phyloP scores from a whole-genome alignment of 1,139 yeast genomes.

The Geotrichum macrosporum region DNA sequence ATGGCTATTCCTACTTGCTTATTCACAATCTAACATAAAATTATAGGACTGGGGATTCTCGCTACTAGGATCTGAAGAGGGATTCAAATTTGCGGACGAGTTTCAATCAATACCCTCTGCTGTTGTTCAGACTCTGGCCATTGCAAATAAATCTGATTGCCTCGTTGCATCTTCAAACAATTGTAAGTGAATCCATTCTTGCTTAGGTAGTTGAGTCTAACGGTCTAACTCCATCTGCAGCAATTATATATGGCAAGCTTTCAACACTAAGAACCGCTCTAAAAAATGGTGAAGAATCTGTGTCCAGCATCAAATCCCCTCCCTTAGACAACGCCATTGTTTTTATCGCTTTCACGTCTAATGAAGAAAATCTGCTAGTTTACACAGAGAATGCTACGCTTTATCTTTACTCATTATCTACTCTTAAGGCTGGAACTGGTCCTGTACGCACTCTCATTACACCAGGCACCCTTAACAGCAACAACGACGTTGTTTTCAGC shows the following conservation, averaged over 20 bases:
- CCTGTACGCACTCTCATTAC: slow-evolving; percentile 1
- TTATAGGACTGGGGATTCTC: slow-evolving; percentile 30
- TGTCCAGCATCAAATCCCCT: background rate
- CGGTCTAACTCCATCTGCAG: slow-evolving; percentile 5
- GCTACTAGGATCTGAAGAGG: slow-evolving; percentile 25
- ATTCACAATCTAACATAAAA: background rate
- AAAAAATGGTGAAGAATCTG: background rate
- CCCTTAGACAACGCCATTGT: slow-evolving; percentile 10
- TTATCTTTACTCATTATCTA: slow-evolving; percentile 6
- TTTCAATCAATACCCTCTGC: slow-evolving; percentile 23
- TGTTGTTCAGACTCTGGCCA: slow-evolving; percentile 14
- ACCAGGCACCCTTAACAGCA: slow-evolving; percentile 4
- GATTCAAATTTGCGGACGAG: slow-evolving; percentile 24
- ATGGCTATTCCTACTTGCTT: background rate
- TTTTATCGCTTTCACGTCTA: slow-evolving; percentile 12
- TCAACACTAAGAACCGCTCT: slow-evolving; percentile 4
- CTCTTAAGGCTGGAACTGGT: slow-evolving; percentile 1
- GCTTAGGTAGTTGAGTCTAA: background rate
- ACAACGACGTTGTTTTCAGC: slow-evolving; percentile 8
- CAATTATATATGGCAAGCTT: slow-evolving; percentile 4
- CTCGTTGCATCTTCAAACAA: slow-evolving; percentile 16
- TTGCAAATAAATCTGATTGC: slow-evolving; percentile 12
- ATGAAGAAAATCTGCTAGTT: slow-evolving; percentile 14
- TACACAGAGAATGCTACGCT: slow-evolving; percentile 15
- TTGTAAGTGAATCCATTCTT: background rate